A percentile compares a stretch with the other conserved stretches of the same genome.
Evolutionary conservation across 345 rosid species (phyloP).

Genomic region (Passiflora organensis): DNA sequence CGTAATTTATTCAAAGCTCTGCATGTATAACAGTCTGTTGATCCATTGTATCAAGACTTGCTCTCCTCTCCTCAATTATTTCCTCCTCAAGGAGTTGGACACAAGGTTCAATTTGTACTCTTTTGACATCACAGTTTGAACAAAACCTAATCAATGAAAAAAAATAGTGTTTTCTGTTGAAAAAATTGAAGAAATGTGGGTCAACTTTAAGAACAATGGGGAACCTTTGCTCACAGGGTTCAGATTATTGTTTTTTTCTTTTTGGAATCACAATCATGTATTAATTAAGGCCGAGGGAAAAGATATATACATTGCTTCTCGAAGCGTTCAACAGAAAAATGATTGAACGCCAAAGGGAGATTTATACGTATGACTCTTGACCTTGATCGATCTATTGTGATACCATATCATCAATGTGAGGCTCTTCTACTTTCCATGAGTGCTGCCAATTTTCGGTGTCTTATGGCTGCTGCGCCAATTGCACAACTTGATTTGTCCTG

Average conservation of each 20-base stretch:
- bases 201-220: background rate
- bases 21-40: background rate
- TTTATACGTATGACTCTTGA: too few relatives aligned
- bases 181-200: background rate
- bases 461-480: background rate
- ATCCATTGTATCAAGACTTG: background rate
- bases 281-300: too few relatives aligned
- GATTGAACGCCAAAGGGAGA: too few relatives aligned
- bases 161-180: too few relatives aligned
- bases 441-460: background rate
- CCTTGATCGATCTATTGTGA: too few relatives aligned
- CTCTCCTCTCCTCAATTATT: background rate
- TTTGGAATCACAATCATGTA: background rate
- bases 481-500: background rate
- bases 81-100: too few relatives aligned
- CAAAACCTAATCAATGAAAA: too few relatives aligned
- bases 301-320: background rate
- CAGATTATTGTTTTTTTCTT: background rate
- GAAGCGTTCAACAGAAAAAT: too few relatives aligned
- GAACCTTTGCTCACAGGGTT: background rate
- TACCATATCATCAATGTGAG: too few relatives aligned
- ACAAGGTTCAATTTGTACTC: too few relatives aligned
- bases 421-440: background rate
- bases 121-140: background rate
- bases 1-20: background rate